Evolutionary conservation across 495 filamentous ascomycete genomes (phyloP), one percentile per base, ranked within the genome.

Genomic region (Tuber borchii): DNA sequence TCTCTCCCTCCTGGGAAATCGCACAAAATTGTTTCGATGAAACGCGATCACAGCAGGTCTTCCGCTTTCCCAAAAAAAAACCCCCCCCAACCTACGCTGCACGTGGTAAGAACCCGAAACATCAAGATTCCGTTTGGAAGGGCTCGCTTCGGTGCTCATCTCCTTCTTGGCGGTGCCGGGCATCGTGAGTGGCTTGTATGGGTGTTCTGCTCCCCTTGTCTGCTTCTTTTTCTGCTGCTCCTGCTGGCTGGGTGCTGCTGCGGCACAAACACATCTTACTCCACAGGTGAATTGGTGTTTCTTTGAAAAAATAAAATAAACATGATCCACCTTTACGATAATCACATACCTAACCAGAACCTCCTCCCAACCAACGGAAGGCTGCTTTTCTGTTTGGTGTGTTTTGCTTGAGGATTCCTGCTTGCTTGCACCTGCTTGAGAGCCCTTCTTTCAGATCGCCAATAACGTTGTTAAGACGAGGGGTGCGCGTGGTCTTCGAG

Each of bases 401-500:
- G 26, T 34, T 65, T 65, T 31, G 12, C 12, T 65, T 34, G 56
- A 65, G 56, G 31, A 65, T 65, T 65, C 16, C 31, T 31, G 26
- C 56, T 65, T 65, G 26, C 56, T n/a, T 7, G 56, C 56, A 34
- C 26, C 26, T 34, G 56, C 56, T 31, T 14, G 12, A 65, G 7
- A 34, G 56, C 31, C 31, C 73, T 71, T 75, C 73, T 73, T 71
- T 79, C 51, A 73, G 78, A 79, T 79, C 78, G 75, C 51, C 73
- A 79, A 71, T 77, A 79, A 79, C 78, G 78, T 79, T 79, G 78
- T 79, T 79, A 79, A 79, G 73, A 76, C 78, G 78, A 79, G 78
- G 56, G 71, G 73, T 69, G 78, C 78, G 77, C 78, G 77, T 76
- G 74, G 77, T 65, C 56, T 17, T 65, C 56, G 17, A 74, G 75